These are phyloP conservation scores for Talaromyces adpressus DNA, from an alignment of 495 filamentous ascomycete genomes.

Conservation along the genomic window DNA sequence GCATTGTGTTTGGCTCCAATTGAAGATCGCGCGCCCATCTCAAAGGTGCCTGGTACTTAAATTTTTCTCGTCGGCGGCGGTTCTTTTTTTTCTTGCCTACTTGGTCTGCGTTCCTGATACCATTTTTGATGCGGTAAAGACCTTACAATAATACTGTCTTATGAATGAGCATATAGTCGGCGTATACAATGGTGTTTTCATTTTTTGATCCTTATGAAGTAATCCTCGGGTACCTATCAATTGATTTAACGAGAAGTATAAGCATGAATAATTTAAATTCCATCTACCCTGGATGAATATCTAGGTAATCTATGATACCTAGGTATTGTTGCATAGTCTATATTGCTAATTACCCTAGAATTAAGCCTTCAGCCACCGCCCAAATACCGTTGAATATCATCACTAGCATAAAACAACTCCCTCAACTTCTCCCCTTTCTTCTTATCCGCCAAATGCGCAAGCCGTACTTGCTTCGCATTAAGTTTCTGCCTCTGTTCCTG, in stretches of 20 bases:
- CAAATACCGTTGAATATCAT: slow-evolving; percentile 68
- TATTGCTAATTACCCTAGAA: too few relatives aligned
- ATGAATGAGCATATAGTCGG: not conserved
- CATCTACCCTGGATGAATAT: not conserved
- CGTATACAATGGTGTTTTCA: not conserved
- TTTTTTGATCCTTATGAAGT: not conserved
- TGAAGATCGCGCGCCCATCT: not conserved
- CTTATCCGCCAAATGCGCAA: slow-evolving; percentile 51
- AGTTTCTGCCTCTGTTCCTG: slow-evolving; percentile 45
- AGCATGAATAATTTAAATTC: too few relatives aligned
- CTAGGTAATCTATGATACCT: not conserved
- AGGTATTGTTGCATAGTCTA: too few relatives aligned
- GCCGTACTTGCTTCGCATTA: slow-evolving; percentile 63
- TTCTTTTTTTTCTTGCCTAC: not conserved
- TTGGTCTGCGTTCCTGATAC: slow-evolving; percentile 2
- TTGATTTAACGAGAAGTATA: too few relatives aligned
- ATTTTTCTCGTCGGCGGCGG: not conserved
- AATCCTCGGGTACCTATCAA: too few relatives aligned
- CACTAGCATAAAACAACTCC: slow-evolving; percentile 60
- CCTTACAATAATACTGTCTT: not conserved
- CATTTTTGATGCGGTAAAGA: slow-evolving; percentile 2
- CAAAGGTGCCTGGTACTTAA: not conserved
- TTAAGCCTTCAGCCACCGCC: slow-evolving; percentile 22
- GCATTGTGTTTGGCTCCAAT: not conserved
- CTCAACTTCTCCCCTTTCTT: slow-evolving; percentile 55